Base-by-base conservation (phyloP, 305 asterid species). In the Andrographis paniculata region DNA sequence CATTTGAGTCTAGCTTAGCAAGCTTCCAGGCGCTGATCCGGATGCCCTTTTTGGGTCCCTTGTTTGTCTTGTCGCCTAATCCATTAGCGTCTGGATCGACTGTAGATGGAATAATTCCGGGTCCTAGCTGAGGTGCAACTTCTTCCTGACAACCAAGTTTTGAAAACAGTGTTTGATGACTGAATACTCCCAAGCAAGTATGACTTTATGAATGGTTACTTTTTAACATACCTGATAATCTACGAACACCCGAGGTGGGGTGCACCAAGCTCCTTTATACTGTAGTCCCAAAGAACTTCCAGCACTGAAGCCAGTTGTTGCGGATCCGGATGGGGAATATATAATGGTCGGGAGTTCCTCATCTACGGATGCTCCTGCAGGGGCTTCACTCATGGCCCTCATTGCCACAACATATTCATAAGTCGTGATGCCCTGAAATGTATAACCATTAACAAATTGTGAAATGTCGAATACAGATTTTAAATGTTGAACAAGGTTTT, bases 261-360 rank as follows among this genome's bases (percentile, higher is more conserved):
- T 87, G 79, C 99, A 91, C 96, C 96, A 91, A 30, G 95, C 95
- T 58, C 99, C 98, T 71, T 91, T 91, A 56, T 87, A 91, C 55
- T 91, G 99, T 66, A 91, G 75, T 38, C 96, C 99, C 73, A 91
- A 66, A 20, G 99, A 91, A 61, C 99, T 91, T 48, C 95, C 95
- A 50, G 85, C 96, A n/a, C 99, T 87, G 57, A 77, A 83, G 54
- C 99, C 99, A 9, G 99, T 91, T 8, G 95, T 86, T 4, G 94
- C 94, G 4, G 99, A 83, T 30, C 95, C 95, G 2, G 99, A 68
- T 5, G 95, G 99, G 27, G 99, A 91, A 68, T 80, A 78, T 19
- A 82, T 33, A 42, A 86, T 66, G 65, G 80, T 71, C 0, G 84
- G 93, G 60, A 75, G 70, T 59, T 80, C 96, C 66, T 86, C 89